Evolutionary conservation across 495 filamentous ascomycete species (phyloP).

Genomic region (Daldinia childiae): DNA sequence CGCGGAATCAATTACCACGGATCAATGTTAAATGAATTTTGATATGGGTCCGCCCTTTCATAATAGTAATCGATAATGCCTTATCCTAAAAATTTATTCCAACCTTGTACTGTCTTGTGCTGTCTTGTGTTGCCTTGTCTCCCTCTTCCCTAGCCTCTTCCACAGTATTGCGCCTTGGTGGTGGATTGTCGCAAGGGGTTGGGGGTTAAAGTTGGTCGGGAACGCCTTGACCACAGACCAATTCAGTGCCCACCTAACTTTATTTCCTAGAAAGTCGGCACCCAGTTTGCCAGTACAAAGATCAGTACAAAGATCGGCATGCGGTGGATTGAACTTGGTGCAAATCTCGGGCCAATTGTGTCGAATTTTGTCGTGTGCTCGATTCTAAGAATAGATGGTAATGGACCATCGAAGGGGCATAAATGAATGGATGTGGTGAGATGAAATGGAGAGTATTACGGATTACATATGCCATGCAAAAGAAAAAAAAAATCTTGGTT

Average conservation of each 20-base stretch:
- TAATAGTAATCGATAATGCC: conserved; percentile 23
- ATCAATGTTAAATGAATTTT: conserved; percentile 29
- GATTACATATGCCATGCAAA: conserved; percentile 3
- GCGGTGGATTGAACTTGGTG: conserved; percentile 19
- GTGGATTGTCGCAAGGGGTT: conserved; percentile 43
- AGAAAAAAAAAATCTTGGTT: conserved; percentile 20
- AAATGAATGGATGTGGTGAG: conserved; percentile 19
- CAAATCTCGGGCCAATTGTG: conserved; percentile 35
- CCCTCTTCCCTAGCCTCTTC: conserved; percentile 25
- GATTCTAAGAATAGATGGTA: conserved; percentile 25
- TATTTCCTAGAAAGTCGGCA: conserved; percentile 31
- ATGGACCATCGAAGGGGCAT: not conserved
- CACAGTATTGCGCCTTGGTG: conserved; percentile 4
- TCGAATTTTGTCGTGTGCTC: conserved; percentile 14
- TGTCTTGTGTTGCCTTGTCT: not conserved
- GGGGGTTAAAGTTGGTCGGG: conserved; percentile 23
- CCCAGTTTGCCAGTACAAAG: too few relatives aligned
- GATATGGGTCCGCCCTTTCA: conserved; percentile 26
- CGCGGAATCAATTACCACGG: conserved; percentile 41
- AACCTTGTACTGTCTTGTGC: not conserved
- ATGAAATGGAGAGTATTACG: conserved; percentile 3
- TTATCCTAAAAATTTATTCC: conserved; percentile 28
- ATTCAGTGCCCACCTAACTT: conserved; percentile 36
- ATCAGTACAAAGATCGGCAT: conserved; percentile 23
- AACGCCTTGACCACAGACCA: conserved; percentile 35